These are phyloP conservation scores for Neofusicoccum kwambonambiense DNA, from an alignment of 2,329 filamentous ascomycete species.

Conservation along the genomic window DNA sequence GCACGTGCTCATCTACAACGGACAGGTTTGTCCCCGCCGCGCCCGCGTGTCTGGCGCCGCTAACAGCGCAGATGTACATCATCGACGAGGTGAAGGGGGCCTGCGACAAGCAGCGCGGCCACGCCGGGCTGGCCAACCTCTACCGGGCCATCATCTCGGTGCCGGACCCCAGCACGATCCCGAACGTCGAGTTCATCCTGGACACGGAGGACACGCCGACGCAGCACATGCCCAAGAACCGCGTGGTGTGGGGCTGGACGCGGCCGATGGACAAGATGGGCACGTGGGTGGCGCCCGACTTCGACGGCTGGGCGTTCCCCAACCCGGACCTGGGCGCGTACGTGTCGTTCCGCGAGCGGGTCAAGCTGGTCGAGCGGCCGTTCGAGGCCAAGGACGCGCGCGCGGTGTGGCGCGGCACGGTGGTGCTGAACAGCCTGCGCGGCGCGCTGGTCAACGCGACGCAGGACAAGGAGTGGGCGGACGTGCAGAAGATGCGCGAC, in stretches of 20 bases:
- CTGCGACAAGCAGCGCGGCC: conserved; percentile 2
- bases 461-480: conserved; percentile 27
- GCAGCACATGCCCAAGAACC: conserved; percentile 12
- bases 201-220: conserved; percentile 8
- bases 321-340: conserved; percentile 20
- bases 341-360: conserved; percentile 18
- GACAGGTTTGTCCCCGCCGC: not conserved
- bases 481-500: conserved; percentile 24
- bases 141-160: conserved; percentile 15
- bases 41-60: not conserved
- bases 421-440: conserved; percentile 26
- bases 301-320: conserved; percentile 22
- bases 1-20: conserved; percentile 15
- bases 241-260: conserved; percentile 21
- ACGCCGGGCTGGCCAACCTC: conserved; percentile 4
- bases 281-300: conserved; percentile 21
- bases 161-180: conserved; percentile 2
- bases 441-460: conserved; percentile 26
- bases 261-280: not conserved
- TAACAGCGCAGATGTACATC: not conserved
- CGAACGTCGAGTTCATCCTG: conserved; percentile 17
- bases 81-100: conserved; percentile 12
- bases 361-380: conserved; percentile 17
- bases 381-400: conserved; percentile 28
- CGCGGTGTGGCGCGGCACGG: conserved; percentile 35